These are phyloP conservation scores for Tetrapisispora namnaoensis DNA, from an alignment of 805 yeast genomes.

Conservation along the genomic window DNA sequence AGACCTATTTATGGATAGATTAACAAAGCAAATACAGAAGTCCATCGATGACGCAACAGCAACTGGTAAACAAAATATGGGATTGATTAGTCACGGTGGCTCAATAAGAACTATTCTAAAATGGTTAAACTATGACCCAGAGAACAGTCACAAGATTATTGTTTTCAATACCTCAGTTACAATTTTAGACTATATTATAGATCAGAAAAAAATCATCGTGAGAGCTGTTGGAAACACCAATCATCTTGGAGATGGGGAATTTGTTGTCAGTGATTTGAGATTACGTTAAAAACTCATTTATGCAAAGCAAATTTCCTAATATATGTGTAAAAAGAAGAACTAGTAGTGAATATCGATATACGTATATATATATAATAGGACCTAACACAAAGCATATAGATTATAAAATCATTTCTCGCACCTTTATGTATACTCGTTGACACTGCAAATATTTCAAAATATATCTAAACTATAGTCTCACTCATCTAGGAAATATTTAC, in stretches of 20 bases:
- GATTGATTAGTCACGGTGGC: conserved; percentile 74
- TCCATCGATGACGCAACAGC: conserved; percentile 31
- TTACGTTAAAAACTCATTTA: conserved; percentile 28
- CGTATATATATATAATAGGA: too few relatives aligned
- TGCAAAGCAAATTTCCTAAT: too few relatives aligned
- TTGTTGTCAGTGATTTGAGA: conserved; percentile 40
- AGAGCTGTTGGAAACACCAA: conserved; percentile 53
- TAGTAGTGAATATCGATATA: too few relatives aligned
- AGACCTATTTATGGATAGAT: conserved; percentile 38
- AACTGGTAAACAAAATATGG: conserved; percentile 36
- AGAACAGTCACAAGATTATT: conserved; percentile 35
- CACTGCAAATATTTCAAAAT: too few relatives aligned
- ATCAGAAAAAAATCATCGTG: conserved; percentile 35
- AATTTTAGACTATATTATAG: conserved; percentile 45
- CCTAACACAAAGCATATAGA: too few relatives aligned
- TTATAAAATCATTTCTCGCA: too few relatives aligned
- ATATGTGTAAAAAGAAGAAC: too few relatives aligned
- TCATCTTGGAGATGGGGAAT: conserved; percentile 51
- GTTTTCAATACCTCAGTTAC: conserved; percentile 74
- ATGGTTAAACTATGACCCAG: conserved; percentile 38
- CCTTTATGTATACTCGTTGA: too few relatives aligned
- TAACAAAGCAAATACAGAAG: conserved; percentile 37
- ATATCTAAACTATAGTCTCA: too few relatives aligned
- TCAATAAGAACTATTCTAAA: conserved; percentile 53
- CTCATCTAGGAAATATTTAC: too few relatives aligned